Evolutionary conservation across 1,284 basidiomycete genomes (phyloP).

Genomic region (Apiotrichum akiyoshidainum): DNA sequence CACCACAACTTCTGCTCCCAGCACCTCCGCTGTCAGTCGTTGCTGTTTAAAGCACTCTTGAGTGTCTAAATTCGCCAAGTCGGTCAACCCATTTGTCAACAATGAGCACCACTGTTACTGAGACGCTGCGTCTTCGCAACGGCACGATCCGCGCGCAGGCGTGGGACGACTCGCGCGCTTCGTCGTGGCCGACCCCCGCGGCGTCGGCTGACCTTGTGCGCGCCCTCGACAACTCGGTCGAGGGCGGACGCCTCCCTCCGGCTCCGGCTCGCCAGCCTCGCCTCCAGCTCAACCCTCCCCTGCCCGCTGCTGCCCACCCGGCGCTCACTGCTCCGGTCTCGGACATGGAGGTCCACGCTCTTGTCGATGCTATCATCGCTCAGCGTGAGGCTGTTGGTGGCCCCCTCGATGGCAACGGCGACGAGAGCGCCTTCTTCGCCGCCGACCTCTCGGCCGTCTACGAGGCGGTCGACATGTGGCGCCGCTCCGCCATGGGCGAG

Average conservation of each 20-base stretch:
- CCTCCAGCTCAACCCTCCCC: constrained; percentile 17
- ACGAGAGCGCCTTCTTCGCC: constrained; percentile 92
- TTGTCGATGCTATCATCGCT: constrained; percentile 35
- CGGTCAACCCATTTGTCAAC: neutral
- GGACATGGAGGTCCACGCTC: constrained; percentile 36
- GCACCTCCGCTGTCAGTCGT: neutral
- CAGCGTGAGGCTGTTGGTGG: constrained; percentile 18
- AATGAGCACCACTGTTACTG: constrained; percentile 27
- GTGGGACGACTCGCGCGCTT: constrained; percentile 8
- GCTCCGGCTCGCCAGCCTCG: constrained; percentile 29
- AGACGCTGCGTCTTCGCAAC: constrained; percentile 15
- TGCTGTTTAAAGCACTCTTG: neutral
- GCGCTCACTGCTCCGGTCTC: constrained; percentile 27
- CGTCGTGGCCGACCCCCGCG: neutral
- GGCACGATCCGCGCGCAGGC: constrained; percentile 19
- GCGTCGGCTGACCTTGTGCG: constrained; percentile 32
- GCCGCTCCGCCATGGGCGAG: constrained; percentile 62
- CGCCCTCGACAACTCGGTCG: constrained; percentile 35
- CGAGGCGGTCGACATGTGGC: constrained; percentile 82
- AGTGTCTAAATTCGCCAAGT: no score
- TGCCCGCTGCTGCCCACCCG: constrained; percentile 23
- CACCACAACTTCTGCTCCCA: neutral
- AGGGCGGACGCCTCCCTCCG: constrained; percentile 30
- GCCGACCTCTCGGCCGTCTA: constrained; percentile 89
- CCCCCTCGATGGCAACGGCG: constrained; percentile 27